Percentiles rank a stretch among this genome's conserved stretches.
Conservation (phyloP, 2,329 filamentous ascomycete species). For the Phialophora expanda region DNA sequence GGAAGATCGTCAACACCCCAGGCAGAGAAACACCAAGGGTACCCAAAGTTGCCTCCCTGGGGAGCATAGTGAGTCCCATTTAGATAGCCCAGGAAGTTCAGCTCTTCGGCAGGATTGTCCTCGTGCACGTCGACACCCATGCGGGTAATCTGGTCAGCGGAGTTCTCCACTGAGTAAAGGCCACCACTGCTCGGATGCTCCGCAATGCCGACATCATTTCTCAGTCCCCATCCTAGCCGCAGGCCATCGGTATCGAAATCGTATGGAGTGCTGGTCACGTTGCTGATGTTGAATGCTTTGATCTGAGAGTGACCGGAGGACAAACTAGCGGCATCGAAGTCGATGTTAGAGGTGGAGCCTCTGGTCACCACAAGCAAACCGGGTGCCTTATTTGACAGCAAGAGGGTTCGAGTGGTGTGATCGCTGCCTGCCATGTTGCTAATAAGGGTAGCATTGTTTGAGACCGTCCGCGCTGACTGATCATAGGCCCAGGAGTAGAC, state of each 20-base stretch:
- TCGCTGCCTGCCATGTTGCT: constrained; percentile 66
- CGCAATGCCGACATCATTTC: constrained; percentile 74
- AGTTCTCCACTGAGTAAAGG: constrained; percentile 70
- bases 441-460: constrained; percentile 61
- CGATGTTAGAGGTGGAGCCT: constrained; percentile 68
- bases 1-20: constrained; percentile 64
- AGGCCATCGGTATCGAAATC: constrained; percentile 59
- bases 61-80: constrained; percentile 52
- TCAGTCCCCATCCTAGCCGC: constrained; percentile 68
- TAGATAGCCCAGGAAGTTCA: constrained; percentile 73
- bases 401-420: constrained; percentile 70
- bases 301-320: constrained; percentile 69
- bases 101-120: constrained; percentile 74
- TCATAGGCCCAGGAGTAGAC: constrained; percentile 72
- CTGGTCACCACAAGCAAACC: constrained; percentile 68
- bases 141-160: constrained; percentile 67
- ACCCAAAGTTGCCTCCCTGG: constrained; percentile 66
- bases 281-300: constrained; percentile 63
- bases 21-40: constrained; percentile 70
- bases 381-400: constrained; percentile 62
- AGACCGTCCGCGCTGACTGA: constrained; percentile 52
- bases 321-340: constrained; percentile 58
- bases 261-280: constrained; percentile 48
- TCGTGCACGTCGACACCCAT: constrained; percentile 66
- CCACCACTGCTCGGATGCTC: constrained; percentile 55